Conservation (phyloP, 2,329 filamentous ascomycete species). For the Chrysosporium queenslandicum region DNA sequence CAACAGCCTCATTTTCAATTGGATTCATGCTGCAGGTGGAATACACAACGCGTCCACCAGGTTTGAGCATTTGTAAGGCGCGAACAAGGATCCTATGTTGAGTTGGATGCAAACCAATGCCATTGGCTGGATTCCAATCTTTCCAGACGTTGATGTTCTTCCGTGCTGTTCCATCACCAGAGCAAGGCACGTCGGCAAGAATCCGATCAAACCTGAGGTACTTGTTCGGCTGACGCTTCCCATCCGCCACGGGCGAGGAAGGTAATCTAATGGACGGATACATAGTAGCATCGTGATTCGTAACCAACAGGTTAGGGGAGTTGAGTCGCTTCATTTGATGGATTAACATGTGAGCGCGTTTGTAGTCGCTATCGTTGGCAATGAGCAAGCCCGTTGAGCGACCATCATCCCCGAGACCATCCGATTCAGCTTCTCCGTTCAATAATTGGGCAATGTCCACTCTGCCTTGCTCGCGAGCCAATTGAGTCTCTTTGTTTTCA, state of each 20-base stretch:
- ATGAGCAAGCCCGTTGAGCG: constrained; percentile 84
- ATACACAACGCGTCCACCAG: constrained; percentile 88
- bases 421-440: constrained; percentile 41
- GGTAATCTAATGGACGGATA: constrained; percentile 88
- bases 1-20: constrained; percentile 88
- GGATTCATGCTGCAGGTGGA: constrained; percentile 99
- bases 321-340: constrained; percentile 96
- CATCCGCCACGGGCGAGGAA: constrained; percentile 44
- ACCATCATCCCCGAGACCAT: constrained; percentile 61
- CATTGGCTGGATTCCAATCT: constrained; percentile 84
- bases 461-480: constrained; percentile 18
- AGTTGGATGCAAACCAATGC: constrained; percentile 73
- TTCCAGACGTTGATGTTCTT: constrained; percentile 95
- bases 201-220: constrained; percentile 98
- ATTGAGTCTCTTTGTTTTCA: constrained; percentile 47
- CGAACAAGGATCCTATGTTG: constrained; percentile 85
- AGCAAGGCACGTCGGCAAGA: constrained; percentile 91
- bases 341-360: constrained; percentile 90
- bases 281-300: constrained; percentile 93
- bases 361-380: constrained; percentile 94
- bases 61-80: constrained; percentile 90
- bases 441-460: constrained; percentile 19
- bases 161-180: constrained; percentile 82
- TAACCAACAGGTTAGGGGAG: constrained; percentile 92
- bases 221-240: constrained; percentile 45